These are phyloP conservation scores for Cladosporium velox DNA, from an alignment of 2,329 filamentous ascomycete species.

Conservation along the genomic window DNA sequence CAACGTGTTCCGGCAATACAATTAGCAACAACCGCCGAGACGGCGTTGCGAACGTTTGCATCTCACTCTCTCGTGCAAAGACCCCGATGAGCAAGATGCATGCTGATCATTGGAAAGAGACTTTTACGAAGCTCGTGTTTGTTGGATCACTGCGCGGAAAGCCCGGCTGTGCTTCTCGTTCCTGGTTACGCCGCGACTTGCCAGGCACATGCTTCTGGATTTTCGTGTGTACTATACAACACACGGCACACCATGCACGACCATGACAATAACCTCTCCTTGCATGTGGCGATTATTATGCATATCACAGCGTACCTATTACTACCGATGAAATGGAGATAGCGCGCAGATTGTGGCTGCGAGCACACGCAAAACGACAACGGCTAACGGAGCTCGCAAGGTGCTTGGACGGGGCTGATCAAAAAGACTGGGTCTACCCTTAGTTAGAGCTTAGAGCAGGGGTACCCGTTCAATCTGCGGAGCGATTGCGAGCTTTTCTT, in stretches of 20 bases:
- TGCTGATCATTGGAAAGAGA: constrained; percentile 1
- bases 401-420: constrained; percentile 7
- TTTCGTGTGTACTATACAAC: not conserved
- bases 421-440: not conserved
- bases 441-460: not conserved
- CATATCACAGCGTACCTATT: not conserved
- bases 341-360: not conserved
- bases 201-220: not conserved
- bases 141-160: constrained; percentile 9
- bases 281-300: constrained; percentile 3
- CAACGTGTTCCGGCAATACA: constrained; percentile 10
- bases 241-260: not conserved
- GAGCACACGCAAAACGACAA: not conserved
- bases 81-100: constrained; percentile 1
- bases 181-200: not conserved
- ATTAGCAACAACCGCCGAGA: not conserved
- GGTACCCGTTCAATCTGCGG: constrained; percentile 18
- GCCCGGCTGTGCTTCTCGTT: not conserved
- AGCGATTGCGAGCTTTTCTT: constrained; percentile 17
- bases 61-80: constrained; percentile 3
- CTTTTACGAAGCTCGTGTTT: constrained; percentile 8
- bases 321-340: not conserved
- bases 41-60: not conserved
- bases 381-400: not conserved
- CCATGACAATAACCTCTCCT: not conserved